These are phyloP conservation scores for Fraxinus ornus DNA, from an alignment of 305 asterid genomes.

Conservation along the genomic window DNA sequence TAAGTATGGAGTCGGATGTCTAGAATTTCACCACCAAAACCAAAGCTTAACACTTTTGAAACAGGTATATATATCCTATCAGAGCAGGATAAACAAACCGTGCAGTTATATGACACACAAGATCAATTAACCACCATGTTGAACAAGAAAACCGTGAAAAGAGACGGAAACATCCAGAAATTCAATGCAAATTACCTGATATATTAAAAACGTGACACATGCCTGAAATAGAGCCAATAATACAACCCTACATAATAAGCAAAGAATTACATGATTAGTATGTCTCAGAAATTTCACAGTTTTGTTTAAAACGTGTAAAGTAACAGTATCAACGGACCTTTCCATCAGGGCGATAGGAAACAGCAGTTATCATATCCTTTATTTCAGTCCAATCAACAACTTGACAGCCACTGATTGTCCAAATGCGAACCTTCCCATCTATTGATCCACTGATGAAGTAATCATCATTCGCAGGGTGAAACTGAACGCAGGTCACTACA, in stretches of 20 bases:
- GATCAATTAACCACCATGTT: neutral
- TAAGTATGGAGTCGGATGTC: neutral
- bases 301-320: neutral
- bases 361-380: conserved; percentile 83
- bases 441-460: conserved; percentile 89
- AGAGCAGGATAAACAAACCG: neutral
- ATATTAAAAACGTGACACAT: conserved; percentile 59
- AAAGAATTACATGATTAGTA: conserved; percentile 17
- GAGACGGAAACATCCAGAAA: neutral
- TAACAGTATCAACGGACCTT: conserved; percentile 44
- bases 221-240: conserved; percentile 75
- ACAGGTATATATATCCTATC: neutral
- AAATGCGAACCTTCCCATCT: conserved; percentile 91
- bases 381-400: conserved; percentile 84
- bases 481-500: conserved; percentile 90
- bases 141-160: neutral
- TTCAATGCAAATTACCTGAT: conserved; percentile 50
- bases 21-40: neutral
- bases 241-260: conserved; percentile 58
- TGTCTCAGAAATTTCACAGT: neutral
- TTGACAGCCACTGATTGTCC: conserved; percentile 61
- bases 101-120: neutral
- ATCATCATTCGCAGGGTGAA: conserved; percentile 68
- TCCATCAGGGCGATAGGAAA: conserved; percentile 82
- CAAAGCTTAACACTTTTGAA: neutral